phyloP scores from a whole-genome alignment of 2,329 filamentous ascomycete genomes.

The Penicillium oxalicum region DNA sequence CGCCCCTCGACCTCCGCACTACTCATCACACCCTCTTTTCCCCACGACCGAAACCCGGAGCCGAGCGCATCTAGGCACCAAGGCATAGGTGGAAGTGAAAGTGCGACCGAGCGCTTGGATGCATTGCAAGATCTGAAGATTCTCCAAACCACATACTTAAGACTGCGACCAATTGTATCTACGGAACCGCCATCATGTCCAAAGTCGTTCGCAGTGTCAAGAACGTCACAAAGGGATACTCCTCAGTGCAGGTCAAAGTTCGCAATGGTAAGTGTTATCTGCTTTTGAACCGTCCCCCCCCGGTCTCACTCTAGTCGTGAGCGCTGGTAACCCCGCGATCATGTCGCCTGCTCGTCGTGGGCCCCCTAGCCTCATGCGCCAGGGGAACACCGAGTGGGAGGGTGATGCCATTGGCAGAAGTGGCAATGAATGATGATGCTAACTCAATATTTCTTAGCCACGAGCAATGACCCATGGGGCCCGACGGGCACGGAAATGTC shows the following conservation, averaged over 20 bases:
- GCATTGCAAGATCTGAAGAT: no score
- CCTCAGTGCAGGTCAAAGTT: slow-evolving; percentile 93
- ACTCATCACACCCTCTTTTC: slow-evolving; percentile 4
- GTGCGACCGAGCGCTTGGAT: no score
- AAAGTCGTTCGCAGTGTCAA: slow-evolving; percentile 96
- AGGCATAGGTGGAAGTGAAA: no score
- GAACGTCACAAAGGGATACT: slow-evolving; percentile 99
- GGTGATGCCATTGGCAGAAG: neutral
- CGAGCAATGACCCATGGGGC: slow-evolving; percentile 98
- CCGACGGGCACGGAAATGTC: slow-evolving; percentile 97
- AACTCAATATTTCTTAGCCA: slow-evolving; percentile 55
- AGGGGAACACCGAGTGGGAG: no score
- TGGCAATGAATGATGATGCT: slow-evolving; percentile 7
- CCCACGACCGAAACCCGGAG: slow-evolving; percentile 17
- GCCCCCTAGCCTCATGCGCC: no score
- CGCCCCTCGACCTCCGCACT: slow-evolving; percentile 4
- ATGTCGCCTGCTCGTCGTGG: neutral
- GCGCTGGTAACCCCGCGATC: neutral
- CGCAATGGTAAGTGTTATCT: slow-evolving; percentile 70
- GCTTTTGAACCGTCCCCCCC: neutral
- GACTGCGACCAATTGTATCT: slow-evolving; percentile 12
- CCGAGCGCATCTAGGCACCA: neutral
- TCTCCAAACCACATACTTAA: neutral
- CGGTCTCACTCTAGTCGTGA: neutral
- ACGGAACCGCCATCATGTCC: slow-evolving; percentile 59